A percentile compares a stretch with the other conserved stretches of the same genome.
phyloP scores from a whole-genome alignment of 2,329 filamentous ascomycete genomes.

The Byssoonygena ceratinophila region DNA sequence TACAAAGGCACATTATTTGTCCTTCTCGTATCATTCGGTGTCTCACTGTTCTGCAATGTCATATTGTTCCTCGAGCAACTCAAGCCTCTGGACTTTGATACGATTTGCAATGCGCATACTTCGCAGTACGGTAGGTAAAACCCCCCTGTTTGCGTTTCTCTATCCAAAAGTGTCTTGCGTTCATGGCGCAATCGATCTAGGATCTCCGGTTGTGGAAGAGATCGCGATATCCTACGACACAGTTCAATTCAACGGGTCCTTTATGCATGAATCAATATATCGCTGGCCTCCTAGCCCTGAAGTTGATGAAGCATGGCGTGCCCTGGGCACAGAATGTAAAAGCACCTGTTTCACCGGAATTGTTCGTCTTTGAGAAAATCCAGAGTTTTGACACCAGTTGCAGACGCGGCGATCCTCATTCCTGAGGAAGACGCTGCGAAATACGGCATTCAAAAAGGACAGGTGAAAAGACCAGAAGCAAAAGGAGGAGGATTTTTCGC shows the following conservation, averaged over 20 bases:
- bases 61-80: constrained; percentile 12
- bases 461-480: constrained; percentile 46
- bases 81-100: constrained; percentile 9
- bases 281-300: constrained; percentile 42
- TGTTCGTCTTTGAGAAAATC: background rate
- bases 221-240: constrained; percentile 35
- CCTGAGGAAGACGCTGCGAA: constrained; percentile 40
- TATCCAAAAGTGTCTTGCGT: background rate
- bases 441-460: constrained; percentile 44
- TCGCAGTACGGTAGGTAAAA: constrained; percentile 11
- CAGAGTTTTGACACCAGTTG: constrained; percentile 5
- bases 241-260: constrained; percentile 46
- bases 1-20: background rate
- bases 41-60: constrained; percentile 16
- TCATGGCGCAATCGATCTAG: background rate
- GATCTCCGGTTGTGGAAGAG: constrained; percentile 30
- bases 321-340: constrained; percentile 44
- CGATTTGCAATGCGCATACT: constrained; percentile 13
- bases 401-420: constrained; percentile 42
- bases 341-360: background rate
- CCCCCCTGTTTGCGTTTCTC: background rate
- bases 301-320: constrained; percentile 49
- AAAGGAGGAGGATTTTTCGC: constrained; percentile 35
- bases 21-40: constrained; percentile 5
- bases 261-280: constrained; percentile 46